These are phyloP conservation scores for Inonotus hispidus DNA, from an alignment of 1,284 basidiomycete species.

Conservation along the genomic window DNA sequence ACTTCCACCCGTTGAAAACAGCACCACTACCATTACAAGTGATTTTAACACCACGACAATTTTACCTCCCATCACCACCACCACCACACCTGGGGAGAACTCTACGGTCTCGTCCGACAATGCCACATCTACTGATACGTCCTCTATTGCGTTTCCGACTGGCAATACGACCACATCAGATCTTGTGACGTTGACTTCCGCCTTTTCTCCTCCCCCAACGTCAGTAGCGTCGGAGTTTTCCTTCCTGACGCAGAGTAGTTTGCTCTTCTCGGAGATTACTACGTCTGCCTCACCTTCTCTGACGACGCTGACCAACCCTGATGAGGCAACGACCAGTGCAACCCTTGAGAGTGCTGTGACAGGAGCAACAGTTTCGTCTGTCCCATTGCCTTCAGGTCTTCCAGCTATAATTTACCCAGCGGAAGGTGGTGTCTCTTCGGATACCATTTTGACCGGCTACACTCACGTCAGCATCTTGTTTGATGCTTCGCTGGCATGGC, in stretches of 20 bases:
- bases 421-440: constrained; percentile 23
- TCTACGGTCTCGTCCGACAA: constrained; percentile 3
- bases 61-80: neutral
- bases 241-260: constrained; percentile 37
- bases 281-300: constrained; percentile 23
- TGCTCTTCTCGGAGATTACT: constrained; percentile 35
- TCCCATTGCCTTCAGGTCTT: constrained; percentile 50
- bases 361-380: constrained; percentile 26
- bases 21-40: neutral
- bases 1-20: neutral
- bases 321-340: constrained; percentile 43
- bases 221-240: constrained; percentile 26
- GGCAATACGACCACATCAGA: constrained; percentile 14
- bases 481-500: constrained; percentile 52
- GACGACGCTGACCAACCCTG: constrained; percentile 48
- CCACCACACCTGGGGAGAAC: neutral
- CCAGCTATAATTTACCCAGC: constrained; percentile 57
- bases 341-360: constrained; percentile 24
- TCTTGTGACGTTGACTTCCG: constrained; percentile 7
- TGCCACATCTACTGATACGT: neutral
- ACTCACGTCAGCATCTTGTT: constrained; percentile 56
- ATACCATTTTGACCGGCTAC: constrained; percentile 32
- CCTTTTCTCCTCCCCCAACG: constrained; percentile 1
- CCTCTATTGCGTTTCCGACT: constrained; percentile 13
- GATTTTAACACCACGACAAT: neutral